Conservation (phyloP, 306 rosid genomes). For the Geum urbanum region DNA sequence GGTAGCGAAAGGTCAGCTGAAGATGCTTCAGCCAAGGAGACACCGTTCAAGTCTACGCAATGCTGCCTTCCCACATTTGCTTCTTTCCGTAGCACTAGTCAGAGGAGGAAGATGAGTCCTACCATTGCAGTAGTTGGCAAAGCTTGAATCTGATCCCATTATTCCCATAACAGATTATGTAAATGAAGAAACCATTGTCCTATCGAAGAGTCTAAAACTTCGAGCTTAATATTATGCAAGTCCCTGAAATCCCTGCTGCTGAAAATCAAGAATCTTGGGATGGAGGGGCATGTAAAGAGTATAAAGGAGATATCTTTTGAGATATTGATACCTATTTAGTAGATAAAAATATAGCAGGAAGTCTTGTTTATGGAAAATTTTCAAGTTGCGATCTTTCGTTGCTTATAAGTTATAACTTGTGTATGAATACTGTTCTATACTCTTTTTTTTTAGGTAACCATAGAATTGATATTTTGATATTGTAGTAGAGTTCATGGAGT, state of each 20-base stretch:
- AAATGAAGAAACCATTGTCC: slow-evolving; percentile 18
- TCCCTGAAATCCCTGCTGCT: slow-evolving; percentile 26
- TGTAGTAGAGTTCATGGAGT: no score
- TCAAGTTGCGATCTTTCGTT: not conserved
- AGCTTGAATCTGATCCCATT: slow-evolving; percentile 15
- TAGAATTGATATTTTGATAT: no score
- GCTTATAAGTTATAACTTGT: no score
- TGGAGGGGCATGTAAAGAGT: slow-evolving; percentile 27
- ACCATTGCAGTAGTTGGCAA: slow-evolving; percentile 54
- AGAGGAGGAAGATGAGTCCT: slow-evolving; percentile 64
- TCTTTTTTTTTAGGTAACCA: no score
- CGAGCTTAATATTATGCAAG: slow-evolving; percentile 30
- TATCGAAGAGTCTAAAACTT: slow-evolving; percentile 13
- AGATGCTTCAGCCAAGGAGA: slow-evolving; percentile 35
- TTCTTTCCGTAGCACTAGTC: slow-evolving; percentile 61
- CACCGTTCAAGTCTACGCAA: slow-evolving; percentile 40
- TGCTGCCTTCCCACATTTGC: slow-evolving; percentile 80
- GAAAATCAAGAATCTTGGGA: slow-evolving; percentile 32
- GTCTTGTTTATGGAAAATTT: not conserved
- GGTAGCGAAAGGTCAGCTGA: slow-evolving; percentile 60
- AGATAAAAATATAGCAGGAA: not conserved
- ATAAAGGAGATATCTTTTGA: slow-evolving; percentile 17
- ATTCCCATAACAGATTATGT: not conserved
- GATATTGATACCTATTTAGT: slow-evolving; percentile 11
- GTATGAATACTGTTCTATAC: no score